Percentiles rank a stretch among this genome's conserved stretches.
phyloP scores from a whole-genome alignment of 306 rosid species.

The Trichosanthes cucumerina region DNA sequence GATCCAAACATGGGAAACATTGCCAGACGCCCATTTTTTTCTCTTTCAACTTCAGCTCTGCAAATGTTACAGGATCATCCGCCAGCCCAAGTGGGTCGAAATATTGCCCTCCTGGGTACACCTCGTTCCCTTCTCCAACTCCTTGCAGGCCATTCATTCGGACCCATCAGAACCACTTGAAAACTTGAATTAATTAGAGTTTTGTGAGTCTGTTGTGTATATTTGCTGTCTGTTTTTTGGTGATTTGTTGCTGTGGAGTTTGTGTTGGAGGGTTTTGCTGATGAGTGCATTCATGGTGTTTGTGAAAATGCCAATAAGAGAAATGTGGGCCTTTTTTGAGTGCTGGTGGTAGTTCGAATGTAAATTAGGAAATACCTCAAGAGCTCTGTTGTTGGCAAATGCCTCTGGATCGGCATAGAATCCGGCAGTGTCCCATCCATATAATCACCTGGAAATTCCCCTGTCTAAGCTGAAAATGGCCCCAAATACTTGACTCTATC shows the following conservation, averaged over 20 bases:
- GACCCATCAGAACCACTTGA: not conserved
- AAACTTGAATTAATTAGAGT: constrained; percentile 22
- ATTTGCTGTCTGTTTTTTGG: not conserved
- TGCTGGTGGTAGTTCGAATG: too few relatives aligned
- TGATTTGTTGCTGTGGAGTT: not conserved
- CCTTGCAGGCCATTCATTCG: constrained; percentile 87
- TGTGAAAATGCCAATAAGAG: not conserved
- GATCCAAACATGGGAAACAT: constrained; percentile 95
- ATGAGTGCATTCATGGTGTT: not conserved
- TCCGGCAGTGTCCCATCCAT: constrained; percentile 89
- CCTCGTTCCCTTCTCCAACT: constrained; percentile 76
- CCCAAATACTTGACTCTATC: constrained; percentile 85
- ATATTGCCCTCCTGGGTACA: constrained; percentile 89
- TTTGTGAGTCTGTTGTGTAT: not conserved
- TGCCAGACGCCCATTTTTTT: constrained; percentile 76
- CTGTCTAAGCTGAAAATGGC: constrained; percentile 82
- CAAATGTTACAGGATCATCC: constrained; percentile 69
- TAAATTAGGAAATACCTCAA: constrained; percentile 40
- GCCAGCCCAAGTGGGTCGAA: constrained; percentile 91
- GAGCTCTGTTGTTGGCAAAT: constrained; percentile 83
- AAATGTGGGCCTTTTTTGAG: too few relatives aligned
- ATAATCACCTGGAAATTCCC: constrained; percentile 87
- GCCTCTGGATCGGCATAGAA: constrained; percentile 92
- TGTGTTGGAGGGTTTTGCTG: not conserved
- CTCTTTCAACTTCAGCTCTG: constrained; percentile 89